Conservation (phyloP, 352 stramenopile species). For the Hyaloperonospora brassicae region DNA sequence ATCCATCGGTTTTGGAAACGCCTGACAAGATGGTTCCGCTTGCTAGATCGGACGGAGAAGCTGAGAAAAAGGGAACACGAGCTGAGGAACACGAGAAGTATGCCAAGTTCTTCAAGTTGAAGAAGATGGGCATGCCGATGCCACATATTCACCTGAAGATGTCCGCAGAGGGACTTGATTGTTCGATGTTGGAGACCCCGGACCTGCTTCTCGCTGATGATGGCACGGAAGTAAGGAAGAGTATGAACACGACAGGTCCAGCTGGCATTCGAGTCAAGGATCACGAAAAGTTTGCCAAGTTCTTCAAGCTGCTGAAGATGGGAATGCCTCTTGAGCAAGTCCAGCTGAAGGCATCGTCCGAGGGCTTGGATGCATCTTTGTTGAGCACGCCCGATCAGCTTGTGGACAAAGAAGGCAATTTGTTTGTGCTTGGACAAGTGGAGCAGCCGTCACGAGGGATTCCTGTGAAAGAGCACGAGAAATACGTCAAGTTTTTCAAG, state of each 20-base stretch:
- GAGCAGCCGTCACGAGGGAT: conserved; percentile 25
- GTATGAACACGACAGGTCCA: conserved; percentile 13
- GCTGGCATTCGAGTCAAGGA: conserved; percentile 64
- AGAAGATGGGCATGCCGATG: conserved; percentile 91
- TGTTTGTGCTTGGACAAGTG: conserved; percentile 22
- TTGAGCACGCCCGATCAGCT: conserved; percentile 51
- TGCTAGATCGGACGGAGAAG: conserved; percentile 44
- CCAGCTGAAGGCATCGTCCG: conserved; percentile 75
- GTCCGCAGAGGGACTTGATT: conserved; percentile 87
- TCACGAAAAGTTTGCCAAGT: conserved; percentile 88
- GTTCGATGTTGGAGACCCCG: conserved; percentile 70
- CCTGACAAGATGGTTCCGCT: conserved; percentile 86
- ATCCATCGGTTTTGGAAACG: conserved; percentile 53
- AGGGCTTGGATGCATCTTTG: conserved; percentile 45
- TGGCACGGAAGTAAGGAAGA: conserved; percentile 46
- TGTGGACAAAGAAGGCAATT: conserved; percentile 43
- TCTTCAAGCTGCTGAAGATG: conserved; percentile 92
- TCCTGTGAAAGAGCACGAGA: conserved; percentile 56
- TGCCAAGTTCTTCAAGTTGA: conserved; percentile 92
- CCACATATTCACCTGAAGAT: conserved; percentile 91
- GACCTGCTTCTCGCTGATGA: conserved; percentile 56
- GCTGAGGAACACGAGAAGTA: conserved; percentile 66
- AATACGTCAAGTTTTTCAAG: conserved; percentile 74
- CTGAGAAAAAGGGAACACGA: conserved; percentile 30
- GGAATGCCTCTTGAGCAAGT: conserved; percentile 84